phyloP scores from a whole-genome alignment of 2,329 filamentous ascomycete genomes.

The Diaporthe nobilis region DNA sequence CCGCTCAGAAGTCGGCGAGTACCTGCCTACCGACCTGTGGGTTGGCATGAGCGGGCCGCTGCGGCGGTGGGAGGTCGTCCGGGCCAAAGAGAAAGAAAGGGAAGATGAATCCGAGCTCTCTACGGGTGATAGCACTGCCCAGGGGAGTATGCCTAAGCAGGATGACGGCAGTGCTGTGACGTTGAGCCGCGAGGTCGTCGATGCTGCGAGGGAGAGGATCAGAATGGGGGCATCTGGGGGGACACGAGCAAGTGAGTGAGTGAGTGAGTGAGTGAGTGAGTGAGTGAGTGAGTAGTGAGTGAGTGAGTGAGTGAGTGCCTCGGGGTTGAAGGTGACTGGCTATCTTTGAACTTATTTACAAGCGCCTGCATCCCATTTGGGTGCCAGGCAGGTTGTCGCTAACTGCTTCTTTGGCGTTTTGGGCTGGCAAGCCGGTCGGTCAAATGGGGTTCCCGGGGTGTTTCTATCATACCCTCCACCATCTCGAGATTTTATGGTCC shows the following conservation, averaged over 20 bases:
- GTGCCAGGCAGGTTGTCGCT: not conserved
- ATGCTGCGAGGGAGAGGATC: conserved; percentile 27
- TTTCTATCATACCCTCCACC: conserved; percentile 19
- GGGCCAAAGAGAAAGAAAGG: conserved; percentile 44
- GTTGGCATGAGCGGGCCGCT: conserved; percentile 77
- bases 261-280: not conserved
- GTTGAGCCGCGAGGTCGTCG: conserved; percentile 18
- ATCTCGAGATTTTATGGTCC: not conserved
- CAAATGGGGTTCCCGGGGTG: not conserved
- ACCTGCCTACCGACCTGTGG: conserved; percentile 90
- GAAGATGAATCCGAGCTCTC: not conserved
- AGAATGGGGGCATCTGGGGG: conserved; percentile 5
- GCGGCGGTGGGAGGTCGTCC: conserved; percentile 64
- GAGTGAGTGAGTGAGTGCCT: not conserved
- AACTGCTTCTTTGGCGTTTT: not conserved
- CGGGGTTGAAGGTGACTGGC: not conserved
- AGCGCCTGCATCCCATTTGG: not conserved
- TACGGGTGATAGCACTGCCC: not conserved
- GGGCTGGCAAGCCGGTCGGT: not conserved
- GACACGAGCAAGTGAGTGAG: not conserved
- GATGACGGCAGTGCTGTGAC: conserved; percentile 28
- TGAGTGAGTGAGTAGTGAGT: not conserved
- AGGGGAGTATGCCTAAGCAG: conserved; percentile 31
- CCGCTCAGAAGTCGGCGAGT: conserved; percentile 85
- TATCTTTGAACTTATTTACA: not conserved